Base-by-base conservation (phyloP, 116 monocot genomes). In the Papilionanthe hybrid region DNA sequence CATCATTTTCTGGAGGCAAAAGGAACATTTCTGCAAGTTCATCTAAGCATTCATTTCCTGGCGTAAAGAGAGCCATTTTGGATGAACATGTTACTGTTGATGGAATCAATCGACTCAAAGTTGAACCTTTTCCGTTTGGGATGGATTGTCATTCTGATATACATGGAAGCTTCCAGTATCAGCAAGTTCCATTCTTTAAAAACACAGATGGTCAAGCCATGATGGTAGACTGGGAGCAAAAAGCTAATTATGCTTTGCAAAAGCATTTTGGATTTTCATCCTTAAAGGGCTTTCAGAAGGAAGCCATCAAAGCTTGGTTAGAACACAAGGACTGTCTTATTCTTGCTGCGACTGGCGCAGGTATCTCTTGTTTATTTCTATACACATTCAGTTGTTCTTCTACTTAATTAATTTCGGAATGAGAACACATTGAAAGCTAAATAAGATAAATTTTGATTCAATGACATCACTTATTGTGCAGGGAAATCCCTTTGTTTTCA, bases 401-500 rank as follows among this genome's bases (percentile, higher is more conserved):
- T 15, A 20, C 57, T 20, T 56, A 25, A 9, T 17, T 77, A 17
- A 9, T 48, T 75, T 75, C 27, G 6, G 48, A 32, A 32, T 9
- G 9, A 29, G 4, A 42, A 42, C 23, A 32, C 30, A 43, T 43
- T 72, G 18, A 44, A 42, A 43, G 29, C 10, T 10, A 44, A 19
- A 44, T 17, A 43, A n/a, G 43, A 73, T 17, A 73, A 43, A 44
- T 22, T 43, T 44, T 25, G 44, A 42, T 80, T 9, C 44, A 44
- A 73, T 8, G 43, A 44, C 17, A 13, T 8, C 15, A n/a, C 44
- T 28, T 7, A 19, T 78, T 82, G 43, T 86, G 79, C 98, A 95
- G 99, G 99, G 48, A 99, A 99, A 84, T 99, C 99, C 78, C 90
- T 99, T 17, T 95, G 95, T 85, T 99, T 99, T 80, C 99, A 99